Base-by-base conservation (phyloP, 345 rosid genomes). In the Syzygium grande region DNA sequence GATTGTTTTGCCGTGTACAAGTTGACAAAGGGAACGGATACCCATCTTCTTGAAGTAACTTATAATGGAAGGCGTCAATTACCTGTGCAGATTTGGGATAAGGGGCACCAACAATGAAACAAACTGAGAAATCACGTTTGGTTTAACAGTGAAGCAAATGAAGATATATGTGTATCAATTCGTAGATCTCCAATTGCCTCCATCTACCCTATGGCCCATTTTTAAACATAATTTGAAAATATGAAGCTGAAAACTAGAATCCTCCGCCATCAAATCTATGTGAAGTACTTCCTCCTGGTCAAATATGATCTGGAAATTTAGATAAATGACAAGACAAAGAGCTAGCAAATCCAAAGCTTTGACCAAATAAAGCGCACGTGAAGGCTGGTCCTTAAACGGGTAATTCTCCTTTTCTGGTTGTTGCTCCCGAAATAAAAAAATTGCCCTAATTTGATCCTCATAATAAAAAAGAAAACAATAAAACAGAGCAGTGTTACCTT, bases 401-500 rank as follows among this genome's bases (percentile, higher is more conserved):
- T 11, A 8, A 38, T 73, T 73, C 83, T 73, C 83, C 12, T 73
- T 38, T 25, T 73, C 49, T 9, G 83, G 27, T 38, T 73, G 49
- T 73, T 9, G 43, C 21, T 38, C 83, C 83, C 7, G 0, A 73
- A 19, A 38, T 49, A 19, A 73, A 61, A 73, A 73, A 34, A 21
- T 73, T 73, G 7, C 27, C 23, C 83, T 19, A 61, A 61, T 38
- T 73, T 73, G 83, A 38, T 38, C 49, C 27, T 84, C n/a, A 9
- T 51, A 84, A 51, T 34, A 27, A 54, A 10, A 51, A 41, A 10
- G 59, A 30, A 12, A 23, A 53, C 46, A 29, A 56, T 65, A 61
- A 55, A 86, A 65, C 63, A 25, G 29, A 23, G 55, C 86, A 88
- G 1, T 38, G 49, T 87, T 94, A 98, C 99, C 98, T 98, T 98